Evolutionary conservation across 768 basidiomycete species (phyloP), one percentile per base, ranked within the genome.

Genomic region (Rhodotorula toruloides): DNA sequence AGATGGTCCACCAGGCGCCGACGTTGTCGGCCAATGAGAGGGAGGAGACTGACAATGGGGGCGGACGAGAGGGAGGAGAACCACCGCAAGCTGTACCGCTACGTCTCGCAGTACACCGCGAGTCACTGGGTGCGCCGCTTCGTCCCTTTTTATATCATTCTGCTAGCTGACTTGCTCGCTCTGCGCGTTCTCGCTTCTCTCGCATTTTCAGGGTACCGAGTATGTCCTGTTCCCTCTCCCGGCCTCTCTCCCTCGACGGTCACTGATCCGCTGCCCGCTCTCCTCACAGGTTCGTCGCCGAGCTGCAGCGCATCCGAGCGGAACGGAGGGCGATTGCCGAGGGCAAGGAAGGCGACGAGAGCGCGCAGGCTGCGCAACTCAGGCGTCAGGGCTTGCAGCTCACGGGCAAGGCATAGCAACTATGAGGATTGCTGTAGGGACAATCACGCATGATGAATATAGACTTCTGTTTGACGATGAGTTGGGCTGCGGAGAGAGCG

Each of bases 1-100:
- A 97, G 75, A 91, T 92, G n/a, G 94, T 99, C 64, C 87, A 91
- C 78, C 87, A 90, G 77, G 91, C 96, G 0, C 87, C n/a, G n/a
- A n/a, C n/a, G n/a, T n/a, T n/a, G n/a, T n/a, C n/a, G n/a, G n/a
- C n/a, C n/a, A n/a, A 42, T 12, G 57, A 68, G 46, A 40, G 43
- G n/a, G 34, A 53, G 31, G 47, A 48, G 46, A 47, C 34, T 98
- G 64, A 91, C 88, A 21, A 92, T 93, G 89, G 84, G 86, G 54
- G 81, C 84, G 7, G 84, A 86, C 50, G 85, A 83, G 46, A 84
- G 91, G n/a, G 87, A 88, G 40, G 88, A 90, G 78, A 97, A 97
- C 79, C 91, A 94, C 77, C 82, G 86, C 73, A 99, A 99, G 79
- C 82, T 99, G 70, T 96, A 90, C 84, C 91, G 80, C 80, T 96